phyloP scores from a whole-genome alignment of 2,329 filamentous ascomycete genomes.

The Penicillium corylophilum region DNA sequence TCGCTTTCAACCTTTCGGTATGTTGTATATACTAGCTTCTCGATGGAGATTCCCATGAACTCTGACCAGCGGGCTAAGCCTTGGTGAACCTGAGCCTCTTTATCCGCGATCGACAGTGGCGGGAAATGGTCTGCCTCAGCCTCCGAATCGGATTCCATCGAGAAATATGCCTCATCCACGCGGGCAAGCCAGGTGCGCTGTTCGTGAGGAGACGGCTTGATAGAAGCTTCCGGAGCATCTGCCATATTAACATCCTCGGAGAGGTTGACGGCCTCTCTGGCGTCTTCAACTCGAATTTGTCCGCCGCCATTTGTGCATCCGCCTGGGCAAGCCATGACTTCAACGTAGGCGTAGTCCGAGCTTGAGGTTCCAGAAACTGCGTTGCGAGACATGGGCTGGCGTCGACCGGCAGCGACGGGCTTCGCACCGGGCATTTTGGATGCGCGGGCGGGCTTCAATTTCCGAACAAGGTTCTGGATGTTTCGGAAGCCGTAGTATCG shows the following conservation, averaged over 20 bases:
- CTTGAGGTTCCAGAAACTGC: conserved; percentile 29
- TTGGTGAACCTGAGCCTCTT: conserved; percentile 53
- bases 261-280: conserved; percentile 37
- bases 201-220: conserved; percentile 69
- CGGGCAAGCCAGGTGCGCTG: conserved; percentile 82
- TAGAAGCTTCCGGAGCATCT: conserved; percentile 17
- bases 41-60: conserved; percentile 67
- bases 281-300: conserved; percentile 87
- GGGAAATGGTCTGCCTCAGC: conserved; percentile 30
- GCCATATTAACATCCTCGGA: conserved; percentile 21
- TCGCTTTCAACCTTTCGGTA: conserved; percentile 93
- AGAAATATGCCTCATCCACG: conserved; percentile 90
- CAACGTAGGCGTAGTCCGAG: conserved; percentile 83
- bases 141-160: conserved; percentile 60
- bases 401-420: conserved; percentile 40
- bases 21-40: conserved; percentile 76
- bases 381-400: conserved; percentile 33
- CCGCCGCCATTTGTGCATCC: conserved; percentile 97
- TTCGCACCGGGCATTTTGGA: conserved; percentile 79
- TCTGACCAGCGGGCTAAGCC: conserved; percentile 74
- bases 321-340: conserved; percentile 99
- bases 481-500: conserved; percentile 97
- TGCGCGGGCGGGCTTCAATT: conserved; percentile 74
- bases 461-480: conserved; percentile 95
- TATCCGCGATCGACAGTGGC: conserved; percentile 26